A percentile compares a stretch with the other conserved stretches of the same genome.
Evolutionary conservation across 352 stramenopile species (phyloP).

Genomic region (Pythium apleroticum): DNA sequence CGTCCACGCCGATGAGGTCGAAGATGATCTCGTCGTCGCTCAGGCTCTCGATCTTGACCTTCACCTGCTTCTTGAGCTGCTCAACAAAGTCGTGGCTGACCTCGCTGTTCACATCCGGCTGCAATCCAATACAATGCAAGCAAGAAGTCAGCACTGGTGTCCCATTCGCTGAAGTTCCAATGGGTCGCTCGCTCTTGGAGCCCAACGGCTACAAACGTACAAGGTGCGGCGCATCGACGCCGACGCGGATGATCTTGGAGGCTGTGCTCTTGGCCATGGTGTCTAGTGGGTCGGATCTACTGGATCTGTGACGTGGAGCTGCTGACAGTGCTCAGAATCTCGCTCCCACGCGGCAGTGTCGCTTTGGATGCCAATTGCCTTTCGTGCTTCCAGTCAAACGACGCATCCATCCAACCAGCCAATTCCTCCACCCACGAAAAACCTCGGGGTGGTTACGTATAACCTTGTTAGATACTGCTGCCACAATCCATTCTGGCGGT

Average conservation of each 20-base stretch:
- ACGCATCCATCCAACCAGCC: conserved; percentile 37
- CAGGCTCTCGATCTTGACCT: conserved; percentile 84
- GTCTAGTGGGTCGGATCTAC: conserved; percentile 16
- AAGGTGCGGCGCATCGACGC: conserved; percentile 74
- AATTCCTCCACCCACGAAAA: conserved; percentile 24
- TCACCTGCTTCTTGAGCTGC: conserved; percentile 81
- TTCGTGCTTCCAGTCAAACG: conserved; percentile 31
- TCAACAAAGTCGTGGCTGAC: conserved; percentile 79
- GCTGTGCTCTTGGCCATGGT: conserved; percentile 63
- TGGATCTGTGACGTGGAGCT: conserved; percentile 5
- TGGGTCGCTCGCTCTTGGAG: not conserved
- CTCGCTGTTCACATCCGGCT: conserved; percentile 76
- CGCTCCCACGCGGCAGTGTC: conserved; percentile 18
- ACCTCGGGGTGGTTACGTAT: conserved; percentile 13
- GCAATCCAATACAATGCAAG: conserved; percentile 8
- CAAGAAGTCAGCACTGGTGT: not conserved
- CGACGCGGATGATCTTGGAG: conserved; percentile 75
- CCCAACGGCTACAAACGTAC: conserved; percentile 33
- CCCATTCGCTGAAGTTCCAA: not conserved
- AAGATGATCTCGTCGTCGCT: conserved; percentile 91
- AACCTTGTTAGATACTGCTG: conserved; percentile 16
- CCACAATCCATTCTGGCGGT: conserved; percentile 22
- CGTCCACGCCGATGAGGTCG: conserved; percentile 90
- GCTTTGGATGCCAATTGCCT: conserved; percentile 22
- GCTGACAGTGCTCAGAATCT: not conserved